Conservation (phyloP, 352 stramenopile genomes). For the Phytophthora pisi region DNA sequence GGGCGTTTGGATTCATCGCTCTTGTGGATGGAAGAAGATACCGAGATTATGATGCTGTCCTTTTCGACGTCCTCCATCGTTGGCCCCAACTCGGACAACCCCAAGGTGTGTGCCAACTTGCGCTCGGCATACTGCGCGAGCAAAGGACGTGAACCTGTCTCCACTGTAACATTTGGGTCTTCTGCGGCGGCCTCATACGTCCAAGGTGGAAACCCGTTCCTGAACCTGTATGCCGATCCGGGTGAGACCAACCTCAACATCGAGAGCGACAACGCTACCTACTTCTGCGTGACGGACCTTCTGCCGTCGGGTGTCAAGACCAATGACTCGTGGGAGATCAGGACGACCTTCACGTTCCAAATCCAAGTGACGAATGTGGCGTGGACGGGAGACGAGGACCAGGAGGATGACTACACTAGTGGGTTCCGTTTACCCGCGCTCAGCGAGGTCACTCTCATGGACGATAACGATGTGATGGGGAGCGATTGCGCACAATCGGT, state of each 20-base stretch:
- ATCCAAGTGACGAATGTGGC: constrained; percentile 63
- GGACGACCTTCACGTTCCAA: constrained; percentile 74
- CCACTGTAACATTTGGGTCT: constrained; percentile 56
- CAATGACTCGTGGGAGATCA: constrained; percentile 75
- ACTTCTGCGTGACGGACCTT: constrained; percentile 77
- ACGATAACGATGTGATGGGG: constrained; percentile 54
- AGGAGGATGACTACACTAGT: constrained; percentile 24
- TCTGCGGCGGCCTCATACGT: constrained; percentile 58
- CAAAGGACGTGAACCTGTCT: constrained; percentile 50
- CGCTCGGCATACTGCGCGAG: constrained; percentile 52
- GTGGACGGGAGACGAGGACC: constrained; percentile 40
- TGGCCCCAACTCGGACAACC: constrained; percentile 58
- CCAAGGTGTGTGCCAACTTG: constrained; percentile 76
- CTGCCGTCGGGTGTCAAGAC: constrained; percentile 61
- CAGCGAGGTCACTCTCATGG: constrained; percentile 65
- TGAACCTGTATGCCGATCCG: constrained; percentile 67
- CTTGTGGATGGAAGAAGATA: constrained; percentile 77
- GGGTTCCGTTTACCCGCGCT: constrained; percentile 53
- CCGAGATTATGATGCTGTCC: constrained; percentile 68
- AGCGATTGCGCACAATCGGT: constrained; percentile 76
- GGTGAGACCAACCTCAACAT: constrained; percentile 59
- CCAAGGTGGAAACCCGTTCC: constrained; percentile 79
- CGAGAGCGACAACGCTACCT: constrained; percentile 63
- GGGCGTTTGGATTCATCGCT: constrained; percentile 72
- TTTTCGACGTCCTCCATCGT: constrained; percentile 82